Evolutionary conservation across 208 protist genomes (phyloP).

Genomic region (Jaenimonas drosophilae): DNA sequence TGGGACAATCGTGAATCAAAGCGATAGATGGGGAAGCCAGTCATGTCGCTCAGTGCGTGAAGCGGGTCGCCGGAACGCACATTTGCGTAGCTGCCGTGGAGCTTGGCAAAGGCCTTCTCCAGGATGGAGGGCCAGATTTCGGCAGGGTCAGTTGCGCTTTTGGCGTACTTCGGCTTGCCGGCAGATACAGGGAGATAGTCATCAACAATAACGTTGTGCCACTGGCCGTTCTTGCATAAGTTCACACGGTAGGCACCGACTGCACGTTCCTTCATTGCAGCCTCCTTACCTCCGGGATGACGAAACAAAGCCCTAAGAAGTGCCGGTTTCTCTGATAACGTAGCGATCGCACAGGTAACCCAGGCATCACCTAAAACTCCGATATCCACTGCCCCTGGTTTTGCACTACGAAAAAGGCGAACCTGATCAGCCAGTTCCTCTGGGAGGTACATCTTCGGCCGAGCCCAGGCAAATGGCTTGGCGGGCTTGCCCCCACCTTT

Average conservation of each 20-base stretch:
- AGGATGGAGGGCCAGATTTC: conserved; percentile 78
- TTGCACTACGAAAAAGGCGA: conserved; percentile 42
- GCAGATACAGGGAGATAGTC: conserved; percentile 53
- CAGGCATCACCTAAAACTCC: conserved; percentile 63
- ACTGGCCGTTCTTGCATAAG: conserved; percentile 73
- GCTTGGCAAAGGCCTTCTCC: conserved; percentile 85
- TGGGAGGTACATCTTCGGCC: conserved; percentile 31
- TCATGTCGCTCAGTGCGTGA: conserved; percentile 75
- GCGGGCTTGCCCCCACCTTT: conserved; percentile 31
- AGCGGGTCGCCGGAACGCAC: conserved; percentile 69
- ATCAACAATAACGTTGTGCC: conserved; percentile 69
- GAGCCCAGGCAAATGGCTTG: conserved; percentile 45
- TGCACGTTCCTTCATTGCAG: conserved; percentile 38
- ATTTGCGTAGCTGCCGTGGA: conserved; percentile 67
- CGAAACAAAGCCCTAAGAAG: conserved; percentile 41
- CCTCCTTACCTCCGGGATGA: conserved; percentile 31
- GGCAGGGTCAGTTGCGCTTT: conserved; percentile 35
- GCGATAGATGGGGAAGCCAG: conserved; percentile 40
- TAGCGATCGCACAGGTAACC: conserved; percentile 52
- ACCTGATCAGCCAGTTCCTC: conserved; percentile 44
- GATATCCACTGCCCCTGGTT: conserved; percentile 27
- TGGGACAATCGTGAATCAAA: conserved; percentile 40
- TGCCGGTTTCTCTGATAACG: conserved; percentile 29
- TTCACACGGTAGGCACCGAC: conserved; percentile 66
- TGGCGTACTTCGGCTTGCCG: conserved; percentile 40